Evolutionary conservation across 177 flowering plant species (phyloP).

Genomic region (Vitis hybrid): DNA sequence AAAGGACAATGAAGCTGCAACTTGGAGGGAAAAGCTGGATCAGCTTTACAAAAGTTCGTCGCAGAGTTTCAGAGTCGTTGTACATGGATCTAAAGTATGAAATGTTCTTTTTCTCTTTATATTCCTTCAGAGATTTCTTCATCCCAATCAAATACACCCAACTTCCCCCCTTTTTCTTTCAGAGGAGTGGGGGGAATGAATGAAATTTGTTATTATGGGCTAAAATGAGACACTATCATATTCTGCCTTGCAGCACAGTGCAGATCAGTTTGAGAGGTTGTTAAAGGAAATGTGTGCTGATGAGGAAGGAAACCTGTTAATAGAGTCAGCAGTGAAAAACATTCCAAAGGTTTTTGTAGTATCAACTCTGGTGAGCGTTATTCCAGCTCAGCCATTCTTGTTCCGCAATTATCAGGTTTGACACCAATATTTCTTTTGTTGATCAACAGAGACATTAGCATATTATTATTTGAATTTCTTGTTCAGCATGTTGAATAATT

Average conservation of each 20-base stretch:
- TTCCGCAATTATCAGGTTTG: slow-evolving; percentile 99
- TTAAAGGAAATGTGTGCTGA: slow-evolving; percentile 97
- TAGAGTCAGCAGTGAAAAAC: slow-evolving; percentile 86
- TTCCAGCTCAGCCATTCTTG: slow-evolving; percentile 94
- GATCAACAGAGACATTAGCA: background rate
- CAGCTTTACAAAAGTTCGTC: slow-evolving; percentile 97
- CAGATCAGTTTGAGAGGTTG: slow-evolving; percentile 94
- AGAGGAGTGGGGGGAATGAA: background rate
- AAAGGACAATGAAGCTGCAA: slow-evolving; percentile 98
- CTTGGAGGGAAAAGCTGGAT: slow-evolving; percentile 97
- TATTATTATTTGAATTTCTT: background rate
- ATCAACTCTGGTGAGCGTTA: slow-evolving; percentile 81
- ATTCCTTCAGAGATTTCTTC: background rate
- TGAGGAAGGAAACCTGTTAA: slow-evolving; percentile 94
- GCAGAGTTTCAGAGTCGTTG: slow-evolving; percentile 95
- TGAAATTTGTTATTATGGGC: background rate
- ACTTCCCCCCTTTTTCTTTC: background rate
- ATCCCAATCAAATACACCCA: background rate
- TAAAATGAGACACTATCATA: slow-evolving; percentile 9
- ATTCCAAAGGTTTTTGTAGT: slow-evolving; percentile 92
- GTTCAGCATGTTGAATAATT: background rate
- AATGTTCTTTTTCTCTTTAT: slow-evolving; percentile 9
- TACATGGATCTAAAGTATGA: slow-evolving; percentile 97
- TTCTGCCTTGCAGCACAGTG: slow-evolving; percentile 87
- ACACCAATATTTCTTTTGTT: background rate